Base-by-base conservation (phyloP, 129 eudicot genomes). In the Centella asiatica region DNA sequence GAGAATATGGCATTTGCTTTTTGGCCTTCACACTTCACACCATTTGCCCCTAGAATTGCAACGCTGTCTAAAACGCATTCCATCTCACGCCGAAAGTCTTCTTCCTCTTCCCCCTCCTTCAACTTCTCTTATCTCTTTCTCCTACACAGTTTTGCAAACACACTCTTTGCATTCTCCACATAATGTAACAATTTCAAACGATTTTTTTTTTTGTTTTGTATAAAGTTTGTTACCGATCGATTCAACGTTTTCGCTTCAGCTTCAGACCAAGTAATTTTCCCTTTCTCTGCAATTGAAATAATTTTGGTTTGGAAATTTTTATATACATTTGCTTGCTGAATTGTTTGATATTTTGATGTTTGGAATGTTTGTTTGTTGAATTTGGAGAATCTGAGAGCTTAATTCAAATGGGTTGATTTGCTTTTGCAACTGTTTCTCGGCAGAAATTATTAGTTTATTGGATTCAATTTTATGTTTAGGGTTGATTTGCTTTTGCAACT, bases 141-240 rank as follows among this genome's bases (percentile, higher is more conserved):
- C 33, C 4, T 40, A 37, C 14, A 60, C 65, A 60, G 23, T 60
- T 15, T 18, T 20, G 27, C 65, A 24, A 39, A 60, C 65, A 60
- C 23, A 33, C 6, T 60, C 65, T 42, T 42, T 60, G 65, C 65
- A 5, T 60, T 40, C 49, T 40, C 36, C 3, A 33, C 20, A 2
- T 33, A n/a, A 57, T 56, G 61, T 56, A 56, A 29, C 27, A 32
- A 14, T 17, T 8, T 0, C 40, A n/a, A n/a, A 1, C 27, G 36
- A 57, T 32, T 3, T 14, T 19, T n/a, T 0, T 19, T 56, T 29
- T 22, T 39, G 25, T 7, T 57, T 15, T n/a, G 0, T 10, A 15
- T 36, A 7, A 25, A 33, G 25, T 17, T 46, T 2, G 5, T n/a
- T 6, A n/a, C 51, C 39, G 8, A 32, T 32, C 45, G 34, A n/a